Conservation (phyloP, 306 rosid genomes). For the Prunus salicina region DNA sequence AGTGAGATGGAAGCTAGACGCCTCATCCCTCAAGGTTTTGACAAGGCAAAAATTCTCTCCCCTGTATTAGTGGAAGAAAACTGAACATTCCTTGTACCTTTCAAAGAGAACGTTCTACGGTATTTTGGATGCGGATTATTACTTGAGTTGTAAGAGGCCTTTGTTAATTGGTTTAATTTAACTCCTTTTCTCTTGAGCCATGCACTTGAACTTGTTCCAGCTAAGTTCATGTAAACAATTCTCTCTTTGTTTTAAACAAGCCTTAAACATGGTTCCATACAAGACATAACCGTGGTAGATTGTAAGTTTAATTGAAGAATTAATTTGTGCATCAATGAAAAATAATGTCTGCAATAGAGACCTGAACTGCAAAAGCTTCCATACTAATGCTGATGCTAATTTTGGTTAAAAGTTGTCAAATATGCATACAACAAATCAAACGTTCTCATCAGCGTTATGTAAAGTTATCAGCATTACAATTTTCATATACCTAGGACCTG, state of each 20-base stretch:
- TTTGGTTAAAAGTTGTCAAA: background rate
- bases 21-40: conserved; percentile 34
- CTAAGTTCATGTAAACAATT: too few relatives aligned
- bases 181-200: too few relatives aligned
- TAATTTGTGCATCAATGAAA: background rate
- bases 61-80: conserved; percentile 16
- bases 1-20: conserved; percentile 31
- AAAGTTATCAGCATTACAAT: conserved; percentile 52
- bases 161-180: too few relatives aligned
- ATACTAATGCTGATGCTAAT: background rate
- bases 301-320: too few relatives aligned
- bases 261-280: too few relatives aligned
- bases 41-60: conserved; percentile 26
- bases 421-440: background rate
- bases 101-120: background rate
- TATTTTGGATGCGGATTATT: background rate
- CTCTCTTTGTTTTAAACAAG: too few relatives aligned
- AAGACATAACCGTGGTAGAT: too few relatives aligned
- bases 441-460: conserved; percentile 23
- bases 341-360: background rate
- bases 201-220: too few relatives aligned
- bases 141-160: too few relatives aligned
- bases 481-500: conserved; percentile 23
- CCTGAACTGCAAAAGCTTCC: background rate
- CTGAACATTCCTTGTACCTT: background rate